Evolutionary conservation across 2,329 filamentous ascomycete genomes (phyloP).

Genomic region (Endoconidiophora polonica): DNA sequence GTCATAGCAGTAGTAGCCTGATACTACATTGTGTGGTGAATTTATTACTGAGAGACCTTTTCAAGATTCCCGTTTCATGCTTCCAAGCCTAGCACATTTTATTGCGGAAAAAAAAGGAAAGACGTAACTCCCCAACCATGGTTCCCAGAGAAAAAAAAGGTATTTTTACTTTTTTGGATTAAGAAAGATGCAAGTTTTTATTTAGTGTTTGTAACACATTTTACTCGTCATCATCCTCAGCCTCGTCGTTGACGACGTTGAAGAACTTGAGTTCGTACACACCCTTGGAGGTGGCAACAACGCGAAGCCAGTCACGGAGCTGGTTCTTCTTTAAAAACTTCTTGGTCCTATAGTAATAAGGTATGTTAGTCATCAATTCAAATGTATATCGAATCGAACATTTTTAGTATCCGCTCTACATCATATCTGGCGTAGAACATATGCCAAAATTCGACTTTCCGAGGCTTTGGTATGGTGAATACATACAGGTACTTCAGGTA

Average conservation of each 20-base stretch:
- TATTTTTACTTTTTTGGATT: conserved; percentile 13
- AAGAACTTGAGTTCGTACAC: conserved; percentile 99
- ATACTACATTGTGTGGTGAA: background rate
- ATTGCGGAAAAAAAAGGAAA: background rate
- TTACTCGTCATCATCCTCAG: conserved; percentile 97
- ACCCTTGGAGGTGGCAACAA: conserved; percentile 93
- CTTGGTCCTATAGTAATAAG: conserved; percentile 59
- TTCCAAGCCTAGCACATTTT: too few relatives aligned
- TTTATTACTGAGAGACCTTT: background rate
- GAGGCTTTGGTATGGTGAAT: background rate
- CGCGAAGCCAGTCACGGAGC: conserved; percentile 98
- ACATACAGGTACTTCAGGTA: conserved; percentile 99
- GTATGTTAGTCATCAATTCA: background rate
- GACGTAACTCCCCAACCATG: background rate
- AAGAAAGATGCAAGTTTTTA: conserved; percentile 7
- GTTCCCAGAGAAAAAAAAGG: conserved; percentile 5
- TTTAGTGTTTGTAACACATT: conserved; percentile 18
- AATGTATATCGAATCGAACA: background rate
- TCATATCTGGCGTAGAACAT: conserved; percentile 16
- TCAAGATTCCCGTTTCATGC: too few relatives aligned
- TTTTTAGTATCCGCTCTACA: background rate
- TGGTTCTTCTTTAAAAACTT: conserved; percentile 99
- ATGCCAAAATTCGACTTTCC: background rate
- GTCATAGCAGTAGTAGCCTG: too few relatives aligned
- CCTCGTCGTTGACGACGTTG: conserved; percentile 98